Base-by-base conservation (phyloP, 2,329 filamentous ascomycete species). In the Xylaria sp. region DNA sequence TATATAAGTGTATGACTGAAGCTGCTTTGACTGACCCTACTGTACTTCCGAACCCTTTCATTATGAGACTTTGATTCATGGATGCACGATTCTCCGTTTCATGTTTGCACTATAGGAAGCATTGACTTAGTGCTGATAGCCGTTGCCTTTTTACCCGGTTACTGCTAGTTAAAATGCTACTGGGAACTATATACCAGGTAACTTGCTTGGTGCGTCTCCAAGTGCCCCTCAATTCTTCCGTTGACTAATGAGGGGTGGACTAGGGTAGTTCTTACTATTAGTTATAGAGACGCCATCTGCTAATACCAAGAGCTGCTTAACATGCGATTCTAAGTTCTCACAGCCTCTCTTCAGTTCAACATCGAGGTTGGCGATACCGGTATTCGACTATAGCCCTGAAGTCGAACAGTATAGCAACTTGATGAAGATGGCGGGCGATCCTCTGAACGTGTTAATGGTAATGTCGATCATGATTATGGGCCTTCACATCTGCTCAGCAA, bases 371-470 rank as follows among this genome's bases (percentile, higher is more conserved):
- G 20, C 12, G 15, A 31, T 15, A 23, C 8, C 39, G 7, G 8
- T 36, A 18, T 20, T 49, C 18, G 25, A 39, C 31, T 31, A 58
- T 39, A 48, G 41, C 15, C 41, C 10, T 36, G 4, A 7, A 36
- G 39, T 63, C 39, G 65, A 57, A 49, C 9, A 23, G 10, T 8
- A 25, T 23, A 46, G 28, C 8, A 46, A 31, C 23, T 39, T 51
- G 23, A 23, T 18, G 56, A 68, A 64, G 25, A 73, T 72, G 68
- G 64, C 64, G 31, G 25, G 66, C 54, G 15, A 56, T 70, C 86
- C 88, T 72, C 85, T 91, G 70, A 90, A 88, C 74, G 89, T 92
- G 74, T 84, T 92, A 78, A 92, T 92, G 90, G 90, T 90, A 76
- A 78, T 83, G 77, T 51, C 58, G 3, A 55, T 39, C 52, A 20